These are phyloP conservation scores for Corniculantispora saksenae DNA, from an alignment of 2,329 filamentous ascomycete species.

Conservation along the genomic window DNA sequence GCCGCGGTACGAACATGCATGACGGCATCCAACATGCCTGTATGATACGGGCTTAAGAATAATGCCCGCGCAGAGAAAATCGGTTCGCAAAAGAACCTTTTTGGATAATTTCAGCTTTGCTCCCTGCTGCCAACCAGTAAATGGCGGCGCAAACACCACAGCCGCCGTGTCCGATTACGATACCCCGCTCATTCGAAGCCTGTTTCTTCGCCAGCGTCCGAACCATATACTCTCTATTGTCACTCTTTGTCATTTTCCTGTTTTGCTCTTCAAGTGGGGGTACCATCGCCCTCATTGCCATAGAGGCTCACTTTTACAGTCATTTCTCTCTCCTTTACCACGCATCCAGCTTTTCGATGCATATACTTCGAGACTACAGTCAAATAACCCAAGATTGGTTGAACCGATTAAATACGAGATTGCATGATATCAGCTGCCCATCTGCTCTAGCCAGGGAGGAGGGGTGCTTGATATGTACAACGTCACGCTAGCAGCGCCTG, in stretches of 20 bases:
- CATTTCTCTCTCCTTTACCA: background rate
- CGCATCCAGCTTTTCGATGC: background rate
- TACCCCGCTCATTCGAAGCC: conserved; percentile 15
- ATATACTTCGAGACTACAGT: background rate
- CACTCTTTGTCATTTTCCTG: background rate
- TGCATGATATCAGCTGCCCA: background rate
- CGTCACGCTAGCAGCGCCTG: background rate
- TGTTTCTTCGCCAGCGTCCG: conserved; percentile 3
- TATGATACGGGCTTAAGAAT: conserved; percentile 1
- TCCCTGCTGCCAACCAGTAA: background rate
- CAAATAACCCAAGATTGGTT: background rate
- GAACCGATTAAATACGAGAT: background rate
- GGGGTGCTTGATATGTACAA: background rate
- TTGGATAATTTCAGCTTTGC: conserved; percentile 14
- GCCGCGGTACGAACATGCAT: background rate
- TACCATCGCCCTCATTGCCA: background rate
- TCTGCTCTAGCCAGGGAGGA: background rate
- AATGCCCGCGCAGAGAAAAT: conserved; percentile 1
- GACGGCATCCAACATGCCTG: conserved; percentile 12
- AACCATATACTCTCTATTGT: conserved; percentile 20
- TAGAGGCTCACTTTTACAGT: background rate
- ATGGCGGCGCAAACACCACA: background rate
- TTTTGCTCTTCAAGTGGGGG: background rate
- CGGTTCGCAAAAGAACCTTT: background rate
- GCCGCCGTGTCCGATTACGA: conserved; percentile 14